phyloP scores from a whole-genome alignment of 1,284 basidiomycete species.

The Apiotrichum laibachii region DNA sequence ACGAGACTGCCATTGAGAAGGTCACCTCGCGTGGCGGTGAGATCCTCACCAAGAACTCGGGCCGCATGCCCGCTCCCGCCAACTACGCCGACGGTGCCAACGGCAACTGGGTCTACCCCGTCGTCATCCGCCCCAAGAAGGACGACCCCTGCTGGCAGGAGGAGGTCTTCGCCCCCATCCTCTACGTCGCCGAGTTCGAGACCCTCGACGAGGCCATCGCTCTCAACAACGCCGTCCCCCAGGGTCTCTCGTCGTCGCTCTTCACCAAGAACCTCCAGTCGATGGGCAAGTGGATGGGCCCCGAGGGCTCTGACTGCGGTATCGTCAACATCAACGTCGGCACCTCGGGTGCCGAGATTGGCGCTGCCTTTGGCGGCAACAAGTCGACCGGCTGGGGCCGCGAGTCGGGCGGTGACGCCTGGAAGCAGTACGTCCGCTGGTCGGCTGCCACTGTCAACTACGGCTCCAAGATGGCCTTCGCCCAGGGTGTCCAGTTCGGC shows the following conservation, averaged over 20 bases:
- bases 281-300: constrained; percentile 87
- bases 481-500: constrained; percentile 84
- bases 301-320: constrained; percentile 76
- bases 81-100: constrained; percentile 55
- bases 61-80: constrained; percentile 28
- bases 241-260: constrained; percentile 79
- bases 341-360: constrained; percentile 91
- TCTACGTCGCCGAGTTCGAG: constrained; percentile 85
- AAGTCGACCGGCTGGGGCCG: constrained; percentile 83
- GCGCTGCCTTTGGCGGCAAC: constrained; percentile 88
- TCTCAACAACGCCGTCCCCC: constrained; percentile 89
- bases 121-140: constrained; percentile 60
- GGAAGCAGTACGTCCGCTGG: constrained; percentile 68
- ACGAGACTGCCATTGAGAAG: constrained; percentile 63
- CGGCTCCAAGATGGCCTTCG: constrained; percentile 78
- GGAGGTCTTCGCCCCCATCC: constrained; percentile 54
- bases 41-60: constrained; percentile 54
- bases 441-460: constrained; percentile 82
- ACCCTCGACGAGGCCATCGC: constrained; percentile 82
- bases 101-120: constrained; percentile 86
- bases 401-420: constrained; percentile 92
- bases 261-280: constrained; percentile 82
- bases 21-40: constrained; percentile 69
- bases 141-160: constrained; percentile 46
- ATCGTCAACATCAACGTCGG: constrained; percentile 90